These are phyloP conservation scores for Fistulinella prunicolor DNA, from an alignment of 768 basidiomycete species.

Conservation along the genomic window DNA sequence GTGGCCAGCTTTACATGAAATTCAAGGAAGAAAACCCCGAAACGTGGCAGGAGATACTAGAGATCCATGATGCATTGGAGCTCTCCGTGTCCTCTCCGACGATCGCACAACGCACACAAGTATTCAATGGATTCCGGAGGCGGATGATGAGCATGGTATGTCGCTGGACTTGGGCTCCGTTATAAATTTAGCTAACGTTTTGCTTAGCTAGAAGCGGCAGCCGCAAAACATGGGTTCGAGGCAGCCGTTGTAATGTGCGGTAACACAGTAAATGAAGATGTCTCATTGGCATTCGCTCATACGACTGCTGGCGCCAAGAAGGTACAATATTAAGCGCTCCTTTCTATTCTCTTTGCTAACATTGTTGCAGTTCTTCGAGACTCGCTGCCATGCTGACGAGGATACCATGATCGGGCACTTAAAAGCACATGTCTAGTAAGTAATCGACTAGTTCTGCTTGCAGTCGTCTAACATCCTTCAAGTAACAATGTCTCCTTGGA, in stretches of 20 bases:
- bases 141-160: background rate
- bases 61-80: background rate
- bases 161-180: background rate
- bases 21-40: background rate
- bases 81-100: background rate
- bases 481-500: background rate
- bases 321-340: background rate
- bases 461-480: background rate
- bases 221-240: constrained; percentile 9
- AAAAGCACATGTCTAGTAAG: constrained; percentile 12
- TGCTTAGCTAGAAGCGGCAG: background rate
- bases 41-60: constrained; percentile 5
- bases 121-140: constrained; percentile 1
- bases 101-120: background rate
- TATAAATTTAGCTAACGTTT: background rate
- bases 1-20: background rate
- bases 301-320: background rate
- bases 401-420: constrained; percentile 3
- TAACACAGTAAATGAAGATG: constrained; percentile 8
- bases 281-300: background rate
- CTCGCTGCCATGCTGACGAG: background rate
- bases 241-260: constrained; percentile 8
- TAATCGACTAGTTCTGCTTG: background rate
- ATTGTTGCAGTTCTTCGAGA: constrained; percentile 1
- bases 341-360: too few relatives aligned